Percentiles rank a stretch among this genome's conserved stretches.
Conservation (phyloP, 345 rosid species). For the Gynandropsis gynandra region DNA sequence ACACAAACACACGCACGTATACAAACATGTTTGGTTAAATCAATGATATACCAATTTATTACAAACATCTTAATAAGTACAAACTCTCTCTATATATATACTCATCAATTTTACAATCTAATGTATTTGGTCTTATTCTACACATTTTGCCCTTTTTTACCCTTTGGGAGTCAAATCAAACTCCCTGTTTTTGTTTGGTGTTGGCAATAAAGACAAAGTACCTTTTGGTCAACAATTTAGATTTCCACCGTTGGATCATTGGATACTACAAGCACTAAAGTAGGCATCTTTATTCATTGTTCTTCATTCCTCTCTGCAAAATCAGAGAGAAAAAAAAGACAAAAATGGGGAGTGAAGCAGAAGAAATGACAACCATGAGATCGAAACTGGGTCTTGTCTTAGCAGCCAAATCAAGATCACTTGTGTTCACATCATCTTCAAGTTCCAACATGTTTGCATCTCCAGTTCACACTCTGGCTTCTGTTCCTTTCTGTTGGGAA, state of each 20-base stretch:
- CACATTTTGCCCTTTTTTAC: too few species aligned
- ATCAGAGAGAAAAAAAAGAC: slow-evolving; percentile 3
- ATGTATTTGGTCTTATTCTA: too few species aligned
- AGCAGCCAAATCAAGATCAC: slow-evolving; percentile 32
- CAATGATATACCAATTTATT: too few species aligned
- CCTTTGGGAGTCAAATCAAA: not conserved
- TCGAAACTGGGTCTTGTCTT: slow-evolving; percentile 36
- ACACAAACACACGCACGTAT: too few species aligned
- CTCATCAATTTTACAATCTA: too few species aligned
- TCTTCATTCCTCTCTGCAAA: slow-evolving; percentile 24
- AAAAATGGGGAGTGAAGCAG: slow-evolving; percentile 29
- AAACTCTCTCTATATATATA: too few species aligned
- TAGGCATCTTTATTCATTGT: slow-evolving; percentile 23
- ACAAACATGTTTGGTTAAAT: too few species aligned
- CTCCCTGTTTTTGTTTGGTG: too few species aligned
- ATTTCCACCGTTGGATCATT: slow-evolving; percentile 21
- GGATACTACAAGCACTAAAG: slow-evolving; percentile 14
- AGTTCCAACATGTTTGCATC: slow-evolving; percentile 51
- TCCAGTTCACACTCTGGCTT: slow-evolving; percentile 50
- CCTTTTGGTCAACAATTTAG: slow-evolving; percentile 18
- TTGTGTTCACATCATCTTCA: slow-evolving; percentile 33
- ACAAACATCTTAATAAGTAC: too few species aligned
- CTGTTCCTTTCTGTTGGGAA: slow-evolving; percentile 88
- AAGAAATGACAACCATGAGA: slow-evolving; percentile 27
- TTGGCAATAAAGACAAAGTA: slow-evolving; percentile 22